Base-by-base conservation (phyloP, 352 stramenopile genomes). In the Phytophthora lateralis region DNA sequence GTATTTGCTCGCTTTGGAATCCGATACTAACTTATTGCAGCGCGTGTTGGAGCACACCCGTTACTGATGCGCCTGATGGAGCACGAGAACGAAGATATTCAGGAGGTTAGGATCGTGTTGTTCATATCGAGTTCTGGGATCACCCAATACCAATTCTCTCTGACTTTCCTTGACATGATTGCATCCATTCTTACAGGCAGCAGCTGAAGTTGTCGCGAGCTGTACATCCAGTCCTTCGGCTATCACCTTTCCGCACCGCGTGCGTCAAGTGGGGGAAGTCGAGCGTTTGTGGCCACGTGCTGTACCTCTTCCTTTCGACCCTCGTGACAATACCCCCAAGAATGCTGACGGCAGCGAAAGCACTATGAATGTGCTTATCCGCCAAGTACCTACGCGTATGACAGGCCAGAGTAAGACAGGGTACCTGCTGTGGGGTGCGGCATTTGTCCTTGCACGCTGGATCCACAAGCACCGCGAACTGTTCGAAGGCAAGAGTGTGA, bases 361-460 rank as follows among this genome's bases (percentile, higher is more conserved):
- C 20, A 64, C 67, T 1, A 58, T 76, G 11, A 71, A 80, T 4
- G 81, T 95, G 32, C 73, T 95, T 27, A 90, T 96, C 55, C 83
- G 85, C 26, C 85, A 93, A 44, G 83, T 96, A 2, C 82, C 78
- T 6, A 89, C 66, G 26, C 85, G 87, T 24, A 96, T 96, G 87
- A 96, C 82, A 9, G 85, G 87, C 0, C 87, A 96, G 38, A 77
- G 83, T 4, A 96, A 96, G 68, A 96, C 87, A 0, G 87, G 87
- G 3, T 96, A 96, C 52, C 53, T 93, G 7, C 66, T 96, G 21
- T 96, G 87, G 87, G 87, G 87, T 7, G 87, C 87, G 1, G 81
- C 87, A 0, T 88, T 91, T 41, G 82, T 96, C 12, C 71, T 96
- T 5, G 83, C 83, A 8, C 82, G 87, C 4, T 96, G 85, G 85